phyloP scores from a whole-genome alignment of 2,329 filamentous ascomycete genomes.

The Cercospora sp. region DNA sequence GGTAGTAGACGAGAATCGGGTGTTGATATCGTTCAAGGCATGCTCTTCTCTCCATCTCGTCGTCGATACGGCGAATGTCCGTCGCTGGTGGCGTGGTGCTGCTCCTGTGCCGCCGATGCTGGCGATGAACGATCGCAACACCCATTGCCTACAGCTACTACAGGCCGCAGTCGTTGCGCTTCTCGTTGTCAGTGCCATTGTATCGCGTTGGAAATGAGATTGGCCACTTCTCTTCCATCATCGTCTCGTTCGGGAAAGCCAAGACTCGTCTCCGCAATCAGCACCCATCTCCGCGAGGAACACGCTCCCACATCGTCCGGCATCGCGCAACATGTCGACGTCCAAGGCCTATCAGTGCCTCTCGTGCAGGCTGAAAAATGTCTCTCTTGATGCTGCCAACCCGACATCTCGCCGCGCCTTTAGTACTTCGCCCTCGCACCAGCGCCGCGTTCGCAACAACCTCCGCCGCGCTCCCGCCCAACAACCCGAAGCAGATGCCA shows the following conservation, averaged over 20 bases:
- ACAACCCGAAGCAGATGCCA: slow-evolving; percentile 23
- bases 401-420: slow-evolving; percentile 40
- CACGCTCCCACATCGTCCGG: not conserved
- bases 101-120: slow-evolving; percentile 28
- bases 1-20: not conserved
- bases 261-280: slow-evolving; percentile 4
- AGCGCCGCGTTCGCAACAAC: slow-evolving; percentile 39
- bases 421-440: slow-evolving; percentile 43
- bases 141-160: slow-evolving; percentile 30
- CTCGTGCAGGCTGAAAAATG: slow-evolving; percentile 35
- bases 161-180: slow-evolving; percentile 25
- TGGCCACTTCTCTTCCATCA: not conserved
- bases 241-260: slow-evolving; percentile 8
- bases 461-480: slow-evolving; percentile 35
- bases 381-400: slow-evolving; percentile 15
- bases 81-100: slow-evolving; percentile 17
- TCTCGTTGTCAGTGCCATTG: slow-evolving; percentile 24
- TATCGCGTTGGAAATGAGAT: not conserved
- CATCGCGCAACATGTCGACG: slow-evolving; percentile 27
- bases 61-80: slow-evolving; percentile 27
- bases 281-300: not conserved
- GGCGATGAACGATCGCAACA: slow-evolving; percentile 36
- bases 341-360: slow-evolving; percentile 37
- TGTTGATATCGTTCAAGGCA: slow-evolving; percentile 29
- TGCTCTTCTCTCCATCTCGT: slow-evolving; percentile 24